phyloP scores from a whole-genome alignment of 208 protist genomes.

The Crithidia sp. region DNA sequence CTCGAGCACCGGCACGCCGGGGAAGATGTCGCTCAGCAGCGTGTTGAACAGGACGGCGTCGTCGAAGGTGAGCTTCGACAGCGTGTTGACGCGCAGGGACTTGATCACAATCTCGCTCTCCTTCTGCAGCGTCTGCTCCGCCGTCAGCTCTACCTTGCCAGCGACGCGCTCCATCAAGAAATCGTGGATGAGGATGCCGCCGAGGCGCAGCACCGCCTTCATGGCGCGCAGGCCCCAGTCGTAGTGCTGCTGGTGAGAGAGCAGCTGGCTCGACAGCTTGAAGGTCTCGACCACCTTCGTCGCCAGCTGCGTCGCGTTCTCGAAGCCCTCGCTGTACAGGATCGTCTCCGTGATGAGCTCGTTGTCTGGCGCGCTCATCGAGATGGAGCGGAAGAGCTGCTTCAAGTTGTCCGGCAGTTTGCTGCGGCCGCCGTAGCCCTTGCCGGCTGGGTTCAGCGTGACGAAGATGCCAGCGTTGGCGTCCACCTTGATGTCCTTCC shows the following conservation, averaged over 20 bases:
- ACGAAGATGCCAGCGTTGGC: slow-evolving; percentile 98
- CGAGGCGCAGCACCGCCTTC: slow-evolving; percentile 96
- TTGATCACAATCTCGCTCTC: slow-evolving; percentile 97
- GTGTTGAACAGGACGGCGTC: slow-evolving; percentile 95
- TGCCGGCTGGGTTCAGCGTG: slow-evolving; percentile 98
- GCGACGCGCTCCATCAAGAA: slow-evolving; percentile 88
- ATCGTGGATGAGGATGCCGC: slow-evolving; percentile 89
- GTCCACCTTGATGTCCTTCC: slow-evolving; percentile 93
- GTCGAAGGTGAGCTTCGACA: slow-evolving; percentile 98
- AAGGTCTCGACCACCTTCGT: slow-evolving; percentile 96
- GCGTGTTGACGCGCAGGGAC: slow-evolving; percentile 96
- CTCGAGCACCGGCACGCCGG: slow-evolving; percentile 85
- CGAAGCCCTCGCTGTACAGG: slow-evolving; percentile 97
- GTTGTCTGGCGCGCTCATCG: slow-evolving; percentile 98
- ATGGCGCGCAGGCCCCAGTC: slow-evolving; percentile 98
- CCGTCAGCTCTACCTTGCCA: slow-evolving; percentile 57
- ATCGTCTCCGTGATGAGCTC: slow-evolving; percentile 98
- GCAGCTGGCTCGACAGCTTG: slow-evolving; percentile 93
- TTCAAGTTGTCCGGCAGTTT: slow-evolving; percentile 99
- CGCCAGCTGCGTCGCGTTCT: slow-evolving; percentile 92
- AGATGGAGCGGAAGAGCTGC: slow-evolving; percentile 98
- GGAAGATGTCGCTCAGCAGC: slow-evolving; percentile 96
- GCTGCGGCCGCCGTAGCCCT: slow-evolving; percentile 98
- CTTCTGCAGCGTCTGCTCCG: slow-evolving; percentile 70
- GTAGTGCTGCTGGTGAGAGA: slow-evolving; percentile 98